A percentile compares a stretch with the other conserved stretches of the same genome.
Evolutionary conservation across 2,329 filamentous ascomycete species (phyloP).

Genomic region (Penicillium sp.): DNA sequence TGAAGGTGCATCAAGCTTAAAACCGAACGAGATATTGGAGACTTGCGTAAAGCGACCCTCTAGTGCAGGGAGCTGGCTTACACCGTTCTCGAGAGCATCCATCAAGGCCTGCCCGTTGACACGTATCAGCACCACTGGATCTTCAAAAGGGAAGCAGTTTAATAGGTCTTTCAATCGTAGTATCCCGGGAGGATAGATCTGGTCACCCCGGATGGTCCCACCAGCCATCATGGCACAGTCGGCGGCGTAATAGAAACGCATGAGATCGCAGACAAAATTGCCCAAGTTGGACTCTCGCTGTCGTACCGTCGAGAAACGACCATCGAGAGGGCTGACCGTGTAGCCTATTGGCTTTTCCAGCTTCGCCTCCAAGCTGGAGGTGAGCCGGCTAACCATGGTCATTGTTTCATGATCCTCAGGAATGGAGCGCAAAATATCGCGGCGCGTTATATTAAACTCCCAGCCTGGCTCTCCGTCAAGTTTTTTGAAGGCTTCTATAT

Average conservation of each 20-base stretch:
- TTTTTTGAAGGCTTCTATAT: constrained; percentile 71
- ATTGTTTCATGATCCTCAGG: constrained; percentile 61
- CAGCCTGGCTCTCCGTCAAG: constrained; percentile 54
- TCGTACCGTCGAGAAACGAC: constrained; percentile 79
- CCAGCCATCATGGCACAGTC: constrained; percentile 83
- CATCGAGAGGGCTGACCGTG: constrained; percentile 77
- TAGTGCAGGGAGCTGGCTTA: constrained; percentile 75
- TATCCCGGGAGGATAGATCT: constrained; percentile 79
- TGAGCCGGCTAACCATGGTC: constrained; percentile 65
- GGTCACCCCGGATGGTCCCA: constrained; percentile 82
- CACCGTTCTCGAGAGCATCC: constrained; percentile 80
- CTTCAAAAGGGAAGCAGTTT: constrained; percentile 89
- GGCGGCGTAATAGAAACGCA: constrained; percentile 76
- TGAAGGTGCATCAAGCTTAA: constrained; percentile 61
- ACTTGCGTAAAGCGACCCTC: constrained; percentile 86
- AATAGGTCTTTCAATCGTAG: constrained; percentile 78
- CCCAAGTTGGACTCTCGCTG: constrained; percentile 77
- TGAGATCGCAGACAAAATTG: constrained; percentile 89
- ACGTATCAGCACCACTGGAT: constrained; percentile 76
- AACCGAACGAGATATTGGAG: constrained; percentile 74
- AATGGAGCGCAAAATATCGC: constrained; percentile 70
- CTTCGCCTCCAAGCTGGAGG: constrained; percentile 69
- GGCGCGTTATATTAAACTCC: constrained; percentile 74
- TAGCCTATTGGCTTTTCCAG: constrained; percentile 81
- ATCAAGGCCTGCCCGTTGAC: constrained; percentile 70